These are phyloP conservation scores for Tuctoria greenei DNA, from an alignment of 176 grass and related monocot genomes.

Conservation along the genomic window DNA sequence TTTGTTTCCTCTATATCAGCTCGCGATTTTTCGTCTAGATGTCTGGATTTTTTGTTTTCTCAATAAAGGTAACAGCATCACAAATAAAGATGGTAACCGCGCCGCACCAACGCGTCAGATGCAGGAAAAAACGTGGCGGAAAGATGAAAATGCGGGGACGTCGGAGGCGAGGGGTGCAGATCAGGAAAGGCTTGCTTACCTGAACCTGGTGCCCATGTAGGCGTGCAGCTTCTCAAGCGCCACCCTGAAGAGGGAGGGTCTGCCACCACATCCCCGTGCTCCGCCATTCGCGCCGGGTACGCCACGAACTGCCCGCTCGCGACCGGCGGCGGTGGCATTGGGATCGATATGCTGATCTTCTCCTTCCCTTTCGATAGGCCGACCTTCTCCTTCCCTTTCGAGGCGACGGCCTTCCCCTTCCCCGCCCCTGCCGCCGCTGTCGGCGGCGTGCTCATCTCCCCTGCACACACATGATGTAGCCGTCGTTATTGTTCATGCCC, in stretches of 20 bases:
- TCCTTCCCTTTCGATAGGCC: too few species aligned
- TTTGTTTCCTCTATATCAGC: slow-evolving; percentile 37
- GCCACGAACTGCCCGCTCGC: slow-evolving; percentile 30
- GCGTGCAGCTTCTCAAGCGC: slow-evolving; percentile 56
- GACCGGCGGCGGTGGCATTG: background rate
- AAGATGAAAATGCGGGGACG: slow-evolving; percentile 22
- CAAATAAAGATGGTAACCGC: too few species aligned
- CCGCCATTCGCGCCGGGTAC: slow-evolving; percentile 42
- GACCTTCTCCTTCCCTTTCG: slow-evolving; percentile 45
- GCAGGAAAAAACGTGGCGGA: background rate
- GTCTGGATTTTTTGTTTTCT: slow-evolving; percentile 12
- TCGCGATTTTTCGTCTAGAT: slow-evolving; percentile 24
- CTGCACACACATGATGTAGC: slow-evolving; percentile 46
- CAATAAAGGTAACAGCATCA: slow-evolving; percentile 25
- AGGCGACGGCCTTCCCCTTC: too few species aligned
- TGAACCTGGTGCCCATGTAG: slow-evolving; percentile 51
- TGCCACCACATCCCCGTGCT: slow-evolving; percentile 36
- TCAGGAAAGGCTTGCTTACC: slow-evolving; percentile 29
- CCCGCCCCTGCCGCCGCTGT: background rate
- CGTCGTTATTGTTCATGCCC: slow-evolving; percentile 31
- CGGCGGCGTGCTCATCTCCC: slow-evolving; percentile 30
- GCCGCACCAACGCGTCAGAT: slow-evolving; percentile 20
- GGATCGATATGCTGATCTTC: too few species aligned
- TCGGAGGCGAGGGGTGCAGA: background rate
- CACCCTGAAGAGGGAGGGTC: slow-evolving; percentile 42